Evolutionary conservation across 495 filamentous ascomycete species (phyloP).

Genomic region (Usnea hakonensis): DNA sequence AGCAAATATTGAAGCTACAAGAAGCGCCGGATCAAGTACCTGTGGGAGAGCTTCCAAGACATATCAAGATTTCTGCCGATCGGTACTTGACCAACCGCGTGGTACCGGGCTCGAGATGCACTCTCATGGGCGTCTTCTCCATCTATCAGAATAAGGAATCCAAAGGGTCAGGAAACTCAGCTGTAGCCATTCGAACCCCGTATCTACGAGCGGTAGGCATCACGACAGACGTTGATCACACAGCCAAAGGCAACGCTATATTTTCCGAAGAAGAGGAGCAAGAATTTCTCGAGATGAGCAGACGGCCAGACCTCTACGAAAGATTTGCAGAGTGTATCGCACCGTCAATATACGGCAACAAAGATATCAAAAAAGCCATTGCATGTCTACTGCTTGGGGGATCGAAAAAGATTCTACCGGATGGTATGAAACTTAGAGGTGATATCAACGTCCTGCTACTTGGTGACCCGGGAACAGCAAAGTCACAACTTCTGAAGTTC

Average conservation of each 20-base stretch:
- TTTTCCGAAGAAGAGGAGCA: slow-evolving; percentile 97
- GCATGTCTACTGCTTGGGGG: slow-evolving; percentile 90
- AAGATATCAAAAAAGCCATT: slow-evolving; percentile 98
- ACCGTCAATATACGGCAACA: slow-evolving; percentile 93
- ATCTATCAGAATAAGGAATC: slow-evolving; percentile 89
- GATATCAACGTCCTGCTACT: slow-evolving; percentile 98
- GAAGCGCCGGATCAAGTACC: slow-evolving; percentile 98
- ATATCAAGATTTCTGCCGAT: slow-evolving; percentile 91
- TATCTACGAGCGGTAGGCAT: slow-evolving; percentile 95
- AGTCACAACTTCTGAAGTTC: slow-evolving; percentile 95
- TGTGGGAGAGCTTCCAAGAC: slow-evolving; percentile 90
- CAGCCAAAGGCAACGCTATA: slow-evolving; percentile 71
- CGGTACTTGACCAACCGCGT: slow-evolving; percentile 94
- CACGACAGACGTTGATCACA: slow-evolving; percentile 80
- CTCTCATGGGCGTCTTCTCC: slow-evolving; percentile 94
- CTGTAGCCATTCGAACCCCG: slow-evolving; percentile 90
- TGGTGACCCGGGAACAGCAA: slow-evolving; percentile 96
- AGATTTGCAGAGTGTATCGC: slow-evolving; percentile 88
- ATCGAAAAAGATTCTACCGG: slow-evolving; percentile 96
- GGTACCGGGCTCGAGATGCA: slow-evolving; percentile 90
- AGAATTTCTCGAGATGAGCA: slow-evolving; percentile 89
- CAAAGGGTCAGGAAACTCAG: slow-evolving; percentile 65
- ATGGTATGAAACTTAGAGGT: slow-evolving; percentile 96
- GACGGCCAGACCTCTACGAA: slow-evolving; percentile 84
- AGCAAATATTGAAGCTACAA: slow-evolving; percentile 96